These are phyloP conservation scores for Boletus eberwhitei DNA, from an alignment of 768 basidiomycete genomes.

Conservation along the genomic window DNA sequence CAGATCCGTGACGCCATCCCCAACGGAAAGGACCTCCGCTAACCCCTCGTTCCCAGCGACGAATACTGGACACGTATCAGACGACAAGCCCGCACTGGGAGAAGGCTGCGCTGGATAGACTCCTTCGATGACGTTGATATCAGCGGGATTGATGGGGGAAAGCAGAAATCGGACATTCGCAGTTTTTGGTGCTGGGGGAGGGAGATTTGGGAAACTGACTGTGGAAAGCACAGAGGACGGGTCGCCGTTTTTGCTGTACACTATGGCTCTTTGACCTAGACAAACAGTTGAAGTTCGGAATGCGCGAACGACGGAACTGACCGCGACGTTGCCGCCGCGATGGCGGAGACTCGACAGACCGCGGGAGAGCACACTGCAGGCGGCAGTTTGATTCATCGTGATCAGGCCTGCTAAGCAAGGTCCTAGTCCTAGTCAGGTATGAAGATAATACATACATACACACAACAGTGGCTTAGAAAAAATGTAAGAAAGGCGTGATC, in stretches of 20 bases:
- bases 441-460: background rate
- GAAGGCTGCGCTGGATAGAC: slow-evolving; percentile 70
- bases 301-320: slow-evolving; percentile 9
- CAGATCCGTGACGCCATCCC: slow-evolving; percentile 48
- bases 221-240: slow-evolving; percentile 58
- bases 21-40: slow-evolving; percentile 61
- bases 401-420: background rate
- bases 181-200: slow-evolving; percentile 52
- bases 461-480: background rate
- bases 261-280: slow-evolving; percentile 55
- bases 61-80: slow-evolving; percentile 40
- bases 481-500: background rate
- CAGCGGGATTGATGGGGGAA: slow-evolving; percentile 78
- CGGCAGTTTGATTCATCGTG: slow-evolving; percentile 1
- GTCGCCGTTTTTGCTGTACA: slow-evolving; percentile 59
- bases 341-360: background rate
- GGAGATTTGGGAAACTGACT: slow-evolving; percentile 48
- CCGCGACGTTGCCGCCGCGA: background rate
- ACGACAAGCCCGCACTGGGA: slow-evolving; percentile 35
- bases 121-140: slow-evolving; percentile 78
- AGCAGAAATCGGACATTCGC: slow-evolving; percentile 66
- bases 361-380: background rate
- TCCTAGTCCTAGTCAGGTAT: too few species aligned
- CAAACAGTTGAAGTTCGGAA: slow-evolving; percentile 32
- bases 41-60: slow-evolving; percentile 79